Evolutionary conservation across 352 stramenopile genomes (phyloP), one percentile per base, ranked within the genome.

Genomic region (Aphanomyces stellatus): DNA sequence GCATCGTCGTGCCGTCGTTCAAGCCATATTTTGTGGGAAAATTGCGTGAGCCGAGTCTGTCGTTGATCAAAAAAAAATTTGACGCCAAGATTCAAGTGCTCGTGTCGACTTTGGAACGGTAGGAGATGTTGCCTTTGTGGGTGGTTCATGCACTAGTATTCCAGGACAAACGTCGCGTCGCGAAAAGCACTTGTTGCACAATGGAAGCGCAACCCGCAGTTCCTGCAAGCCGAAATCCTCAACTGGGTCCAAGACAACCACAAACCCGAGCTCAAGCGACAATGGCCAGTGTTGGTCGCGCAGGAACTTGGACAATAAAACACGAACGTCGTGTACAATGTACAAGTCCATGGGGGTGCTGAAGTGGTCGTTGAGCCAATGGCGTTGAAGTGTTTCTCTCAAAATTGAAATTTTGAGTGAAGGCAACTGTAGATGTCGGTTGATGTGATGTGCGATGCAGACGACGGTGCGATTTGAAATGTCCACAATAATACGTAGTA

Each of bases 31-130:
- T 89, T 27, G 91, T 81, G 51, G 96, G 72, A 53, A 90, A 87
- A 4, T 82, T 97, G 25, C 96, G 82, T 65, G 93, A 98, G 56
- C 92, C 96, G 70, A 98, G 96, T 70, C 97, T 97, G 66, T 82
- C 83, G 66, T 51, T 91, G 27, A 86, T 91, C 60, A 83, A 83
- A 60, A 90, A 91, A 68, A 90, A 90, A 56, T 93, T 93, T 53
- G 85, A 93, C 78, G 88, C 83, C 72, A 90, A 90, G 72, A 91
- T 91, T 69, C 85, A 91, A 60, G 48, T 90, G 31, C 76, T 93
- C 19, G 82, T 91, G 7, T 55, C 73, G 3, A 84, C 81, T 48
- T 69, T 93, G n/a, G 78, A 89, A 64, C 34, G 80, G 75, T 3
- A 83, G 74, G 19, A n/a, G n/a, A n/a, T n/a, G n/a, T n/a, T n/a